Percentiles rank a stretch among this genome's conserved stretches.
Conservation (phyloP, 2,329 filamentous ascomycete species). For the Teratosphaeria destructans region DNA sequence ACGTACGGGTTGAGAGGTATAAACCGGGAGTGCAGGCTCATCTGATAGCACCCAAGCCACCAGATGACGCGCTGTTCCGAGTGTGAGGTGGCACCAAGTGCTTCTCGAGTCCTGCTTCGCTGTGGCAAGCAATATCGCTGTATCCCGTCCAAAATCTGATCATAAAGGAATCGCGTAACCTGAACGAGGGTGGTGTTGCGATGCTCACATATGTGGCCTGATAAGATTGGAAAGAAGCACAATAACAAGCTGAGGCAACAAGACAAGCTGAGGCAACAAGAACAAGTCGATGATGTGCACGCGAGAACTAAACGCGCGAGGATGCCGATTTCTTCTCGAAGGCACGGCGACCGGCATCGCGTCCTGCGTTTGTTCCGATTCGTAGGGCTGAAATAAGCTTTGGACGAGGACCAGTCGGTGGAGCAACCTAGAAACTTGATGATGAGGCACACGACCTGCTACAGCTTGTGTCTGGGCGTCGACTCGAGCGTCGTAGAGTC, state of each 20-base stretch:
- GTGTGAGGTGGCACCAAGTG: background rate
- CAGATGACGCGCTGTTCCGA: conserved; percentile 9
- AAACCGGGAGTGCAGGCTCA: conserved; percentile 73
- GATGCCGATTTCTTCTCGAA: background rate
- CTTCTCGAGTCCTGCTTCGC: background rate
- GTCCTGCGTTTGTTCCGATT: background rate
- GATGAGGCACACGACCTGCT: background rate
- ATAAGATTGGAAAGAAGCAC: background rate
- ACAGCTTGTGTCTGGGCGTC: background rate
- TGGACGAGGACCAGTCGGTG: background rate
- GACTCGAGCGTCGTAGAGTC: background rate
- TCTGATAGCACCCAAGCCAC: conserved; percentile 63
- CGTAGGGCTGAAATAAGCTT: background rate
- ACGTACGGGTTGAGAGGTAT: conserved; percentile 8
- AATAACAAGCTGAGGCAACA: background rate
- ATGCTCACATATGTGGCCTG: background rate
- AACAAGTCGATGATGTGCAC: background rate
- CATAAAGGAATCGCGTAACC: background rate
- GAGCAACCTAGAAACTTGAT: background rate
- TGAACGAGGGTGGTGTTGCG: background rate
- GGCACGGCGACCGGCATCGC: background rate
- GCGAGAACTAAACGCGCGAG: background rate
- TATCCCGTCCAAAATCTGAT: background rate
- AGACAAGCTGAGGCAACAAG: background rate
- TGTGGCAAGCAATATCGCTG: background rate